phyloP scores from a whole-genome alignment of 495 filamentous ascomycete genomes.

The Aspergillus cavernicola region DNA sequence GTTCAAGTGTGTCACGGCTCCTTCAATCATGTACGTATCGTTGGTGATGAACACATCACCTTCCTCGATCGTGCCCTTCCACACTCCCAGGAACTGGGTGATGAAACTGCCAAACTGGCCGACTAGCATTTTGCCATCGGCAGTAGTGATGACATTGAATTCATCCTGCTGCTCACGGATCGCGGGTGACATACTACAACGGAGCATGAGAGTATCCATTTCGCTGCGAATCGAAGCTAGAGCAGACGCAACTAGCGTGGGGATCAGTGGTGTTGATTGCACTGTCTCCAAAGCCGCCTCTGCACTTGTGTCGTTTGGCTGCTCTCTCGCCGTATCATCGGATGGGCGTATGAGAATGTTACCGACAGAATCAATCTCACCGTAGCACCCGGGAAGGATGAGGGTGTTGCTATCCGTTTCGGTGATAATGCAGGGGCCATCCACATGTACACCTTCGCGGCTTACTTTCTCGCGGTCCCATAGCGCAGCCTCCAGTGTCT shows the following conservation, averaged over 20 bases:
- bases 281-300: slow-evolving; percentile 32
- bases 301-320: slow-evolving; percentile 10
- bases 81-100: slow-evolving; percentile 41
- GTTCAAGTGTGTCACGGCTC: slow-evolving; percentile 48
- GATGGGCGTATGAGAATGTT: slow-evolving; percentile 45
- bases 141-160: slow-evolving; percentile 50
- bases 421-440: slow-evolving; percentile 44
- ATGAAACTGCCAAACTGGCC: slow-evolving; percentile 53
- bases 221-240: slow-evolving; percentile 45
- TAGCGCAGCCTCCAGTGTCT: slow-evolving; percentile 33
- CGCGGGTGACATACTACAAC: slow-evolving; percentile 49
- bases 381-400: slow-evolving; percentile 38
- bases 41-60: slow-evolving; percentile 51
- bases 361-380: slow-evolving; percentile 16
- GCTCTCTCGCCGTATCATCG: not conserved
- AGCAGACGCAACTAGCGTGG: slow-evolving; percentile 36
- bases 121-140: slow-evolving; percentile 46
- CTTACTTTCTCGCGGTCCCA: slow-evolving; percentile 44
- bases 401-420: slow-evolving; percentile 52
- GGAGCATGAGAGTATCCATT: slow-evolving; percentile 50
- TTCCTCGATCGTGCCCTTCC: slow-evolving; percentile 43
- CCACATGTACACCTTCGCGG: slow-evolving; percentile 31
- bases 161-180: slow-evolving; percentile 53
- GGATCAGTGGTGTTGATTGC: slow-evolving; percentile 33
- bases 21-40: slow-evolving; percentile 47